Percentiles rank a stretch among this genome's conserved stretches.
phyloP scores from a whole-genome alignment of 2,329 filamentous ascomycete genomes.

The Sporothrix pallida region DNA sequence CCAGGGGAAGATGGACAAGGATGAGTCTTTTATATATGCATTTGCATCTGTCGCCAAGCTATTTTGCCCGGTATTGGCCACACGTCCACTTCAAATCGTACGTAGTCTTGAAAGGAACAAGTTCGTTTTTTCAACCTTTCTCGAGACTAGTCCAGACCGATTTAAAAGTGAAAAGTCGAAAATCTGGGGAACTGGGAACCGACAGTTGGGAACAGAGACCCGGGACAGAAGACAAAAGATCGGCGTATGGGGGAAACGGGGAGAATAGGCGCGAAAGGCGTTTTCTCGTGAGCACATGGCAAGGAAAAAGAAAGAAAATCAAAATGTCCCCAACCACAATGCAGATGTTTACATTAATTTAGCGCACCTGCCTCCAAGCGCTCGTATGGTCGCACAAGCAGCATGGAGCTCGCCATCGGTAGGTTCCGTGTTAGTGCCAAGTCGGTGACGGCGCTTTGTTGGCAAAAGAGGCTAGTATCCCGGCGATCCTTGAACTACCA shows the following conservation, averaged over 20 bases:
- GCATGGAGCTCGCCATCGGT: no score
- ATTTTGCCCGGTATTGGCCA: no score
- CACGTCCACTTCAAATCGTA: not conserved
- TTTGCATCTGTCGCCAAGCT: no score
- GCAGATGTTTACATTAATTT: not conserved
- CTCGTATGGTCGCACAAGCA: no score
- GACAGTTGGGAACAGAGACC: not conserved
- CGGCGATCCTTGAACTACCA: not conserved
- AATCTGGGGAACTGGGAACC: not conserved
- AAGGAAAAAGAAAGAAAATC: not conserved
- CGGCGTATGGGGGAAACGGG: not conserved
- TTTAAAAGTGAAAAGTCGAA: not conserved
- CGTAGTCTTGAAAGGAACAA: not conserved
- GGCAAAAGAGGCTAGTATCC: not conserved
- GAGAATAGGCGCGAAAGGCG: not conserved
- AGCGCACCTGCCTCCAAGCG: not conserved
- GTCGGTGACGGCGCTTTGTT: no score
- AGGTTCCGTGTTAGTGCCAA: not conserved
- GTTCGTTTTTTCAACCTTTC: not conserved
- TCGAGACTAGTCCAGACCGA: not conserved
- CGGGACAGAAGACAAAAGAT: not conserved
- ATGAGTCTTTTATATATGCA: no score
- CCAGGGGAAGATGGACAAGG: not conserved
- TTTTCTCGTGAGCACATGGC: not conserved
- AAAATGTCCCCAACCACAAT: not conserved